Evolutionary conservation across 2,329 filamentous ascomycete species (phyloP).

Genomic region (Monilinia aucupariae): DNA sequence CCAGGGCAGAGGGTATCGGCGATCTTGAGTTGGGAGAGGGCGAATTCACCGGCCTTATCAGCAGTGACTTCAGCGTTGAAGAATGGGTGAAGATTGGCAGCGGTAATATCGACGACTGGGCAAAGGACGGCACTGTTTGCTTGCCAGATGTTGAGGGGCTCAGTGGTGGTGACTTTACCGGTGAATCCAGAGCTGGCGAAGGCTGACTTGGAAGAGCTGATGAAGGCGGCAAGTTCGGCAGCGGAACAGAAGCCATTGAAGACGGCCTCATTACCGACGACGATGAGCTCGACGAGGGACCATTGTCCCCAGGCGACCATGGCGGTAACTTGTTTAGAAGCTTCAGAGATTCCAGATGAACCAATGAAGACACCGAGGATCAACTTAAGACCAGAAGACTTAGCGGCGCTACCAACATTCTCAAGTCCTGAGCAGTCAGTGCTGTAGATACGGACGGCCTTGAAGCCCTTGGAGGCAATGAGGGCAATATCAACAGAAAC

Average conservation of each 20-base stretch:
- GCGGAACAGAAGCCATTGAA: slow-evolving; percentile 66
- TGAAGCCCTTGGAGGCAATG: slow-evolving; percentile 64
- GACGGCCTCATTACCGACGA: slow-evolving; percentile 87
- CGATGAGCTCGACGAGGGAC: slow-evolving; percentile 70
- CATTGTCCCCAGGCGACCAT: slow-evolving; percentile 70
- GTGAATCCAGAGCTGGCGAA: slow-evolving; percentile 63
- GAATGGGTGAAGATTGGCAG: slow-evolving; percentile 88
- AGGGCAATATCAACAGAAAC: slow-evolving; percentile 55
- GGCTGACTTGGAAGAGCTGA: slow-evolving; percentile 58
- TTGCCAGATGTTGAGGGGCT: slow-evolving; percentile 76
- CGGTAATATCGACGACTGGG: slow-evolving; percentile 67
- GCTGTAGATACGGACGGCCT: slow-evolving; percentile 75
- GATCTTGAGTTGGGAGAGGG: slow-evolving; percentile 64
- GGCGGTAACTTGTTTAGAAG: slow-evolving; percentile 61
- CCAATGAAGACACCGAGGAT: slow-evolving; percentile 87
- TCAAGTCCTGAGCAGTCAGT: slow-evolving; percentile 82
- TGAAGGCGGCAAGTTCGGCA: slow-evolving; percentile 61
- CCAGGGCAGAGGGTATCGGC: slow-evolving; percentile 65
- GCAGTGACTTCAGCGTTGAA: slow-evolving; percentile 71
- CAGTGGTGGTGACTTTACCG: slow-evolving; percentile 75
- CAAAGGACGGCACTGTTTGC: slow-evolving; percentile 59
- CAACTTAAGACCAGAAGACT: slow-evolving; percentile 64
- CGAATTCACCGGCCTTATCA: slow-evolving; percentile 67
- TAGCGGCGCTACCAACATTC: slow-evolving; percentile 65
- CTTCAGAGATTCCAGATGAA: slow-evolving; percentile 51